Conservation (phyloP, 2,329 filamentous ascomycete genomes). For the Epichloe uncinata region DNA sequence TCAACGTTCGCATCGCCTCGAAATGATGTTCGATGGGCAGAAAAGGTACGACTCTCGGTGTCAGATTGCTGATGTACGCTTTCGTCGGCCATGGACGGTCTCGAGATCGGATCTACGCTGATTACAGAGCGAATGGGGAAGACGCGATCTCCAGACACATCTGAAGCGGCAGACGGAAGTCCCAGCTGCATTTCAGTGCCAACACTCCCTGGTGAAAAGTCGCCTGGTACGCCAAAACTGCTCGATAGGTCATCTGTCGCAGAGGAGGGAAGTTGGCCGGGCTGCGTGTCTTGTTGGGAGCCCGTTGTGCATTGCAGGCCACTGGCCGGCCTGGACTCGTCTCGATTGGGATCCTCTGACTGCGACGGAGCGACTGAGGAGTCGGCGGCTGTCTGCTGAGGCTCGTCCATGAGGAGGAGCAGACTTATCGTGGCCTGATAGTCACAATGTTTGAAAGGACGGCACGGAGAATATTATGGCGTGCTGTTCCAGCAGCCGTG, state of each 20-base stretch:
- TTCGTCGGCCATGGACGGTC: conserved; percentile 27
- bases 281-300: background rate
- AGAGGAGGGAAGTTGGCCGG: background rate
- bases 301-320: background rate
- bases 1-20: conserved; percentile 18
- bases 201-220: conserved; percentile 28
- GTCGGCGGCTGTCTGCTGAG: background rate
- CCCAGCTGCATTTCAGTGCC: conserved; percentile 27
- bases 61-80: conserved; percentile 23
- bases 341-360: background rate
- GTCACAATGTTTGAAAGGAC: background rate
- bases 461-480: background rate
- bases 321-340: background rate
- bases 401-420: conserved; percentile 1
- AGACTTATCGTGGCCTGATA: conserved; percentile 1
- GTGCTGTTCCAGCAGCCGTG: background rate
- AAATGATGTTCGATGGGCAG: conserved; percentile 16
- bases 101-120: conserved; percentile 46
- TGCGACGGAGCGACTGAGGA: background rate
- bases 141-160: conserved; percentile 44
- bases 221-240: conserved; percentile 8
- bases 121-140: conserved; percentile 75
- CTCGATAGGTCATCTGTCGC: conserved; percentile 1
- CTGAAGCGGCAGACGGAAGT: conserved; percentile 19
- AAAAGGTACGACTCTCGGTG: conserved; percentile 18